Base-by-base conservation (phyloP, 495 filamentous ascomycete genomes). In the Aspergillus homomorphus region DNA sequence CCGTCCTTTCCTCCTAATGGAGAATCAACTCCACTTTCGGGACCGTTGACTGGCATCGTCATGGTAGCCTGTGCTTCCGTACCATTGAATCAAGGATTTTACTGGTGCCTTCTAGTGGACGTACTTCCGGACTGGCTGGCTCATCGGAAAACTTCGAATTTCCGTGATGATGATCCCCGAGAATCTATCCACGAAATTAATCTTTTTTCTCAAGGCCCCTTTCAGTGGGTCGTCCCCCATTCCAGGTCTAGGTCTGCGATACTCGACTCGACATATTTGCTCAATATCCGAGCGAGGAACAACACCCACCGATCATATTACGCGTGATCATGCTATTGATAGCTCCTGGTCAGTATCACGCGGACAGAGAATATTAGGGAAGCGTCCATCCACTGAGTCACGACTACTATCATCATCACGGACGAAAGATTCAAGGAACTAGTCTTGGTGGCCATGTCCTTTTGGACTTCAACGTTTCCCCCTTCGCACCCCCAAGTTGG, bases 371-470 rank as follows among this genome's bases (percentile, higher is more conserved):
- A 3, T 9, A 9, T 3, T 3, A 28, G 26, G 26, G 9, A 28
- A 28, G 3, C 26, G 4, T 28, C 26, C 26, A 28, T 28, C 46
- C 30, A 18, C 51, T 18, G 52, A 46, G 52, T 50, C 42, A 45
- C 18, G 33, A 42, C 53, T 52, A 53, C 46, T 46, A 61, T 61
- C 26, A 46, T 53, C 53, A 26, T 53, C 20, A 41, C 41, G 44
- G 45, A 28, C 12, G 52, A 24, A 24, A 26, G 54, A 41, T 20
- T 56, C 41, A 19, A 22, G 21, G 2, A 16, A 56, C 21, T 45
- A 45, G 23, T 26, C 28, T 19, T 33, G 48, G 49, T 26, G 26
- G 43, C 43, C 24, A 24, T 18, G 14, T 7, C 14, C 22, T 9
- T 55, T 28, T 43, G 42, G 53, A 30, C 23, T 26, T 46, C 42